phyloP scores from a whole-genome alignment of 2,329 filamentous ascomycete species.

The Coniella vitis region DNA sequence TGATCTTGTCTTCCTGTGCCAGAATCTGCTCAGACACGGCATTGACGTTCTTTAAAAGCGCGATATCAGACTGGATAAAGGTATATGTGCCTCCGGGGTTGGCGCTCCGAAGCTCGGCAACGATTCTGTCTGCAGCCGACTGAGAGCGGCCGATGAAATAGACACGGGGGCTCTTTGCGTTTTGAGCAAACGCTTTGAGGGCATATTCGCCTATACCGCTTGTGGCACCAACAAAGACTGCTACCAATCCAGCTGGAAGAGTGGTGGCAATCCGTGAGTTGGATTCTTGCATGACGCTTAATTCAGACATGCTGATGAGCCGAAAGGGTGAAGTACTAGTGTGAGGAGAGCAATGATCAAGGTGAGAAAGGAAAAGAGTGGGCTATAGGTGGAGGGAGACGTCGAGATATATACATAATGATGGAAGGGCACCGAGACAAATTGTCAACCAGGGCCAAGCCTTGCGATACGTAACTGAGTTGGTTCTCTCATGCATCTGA shows the following conservation, averaged over 20 bases:
- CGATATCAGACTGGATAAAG: constrained; percentile 44
- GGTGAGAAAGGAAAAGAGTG: background rate
- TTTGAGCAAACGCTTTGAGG: constrained; percentile 37
- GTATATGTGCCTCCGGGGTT: constrained; percentile 37
- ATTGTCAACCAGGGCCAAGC: too few relatives aligned
- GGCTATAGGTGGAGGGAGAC: too few relatives aligned
- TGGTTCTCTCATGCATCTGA: too few relatives aligned
- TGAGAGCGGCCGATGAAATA: constrained; percentile 45
- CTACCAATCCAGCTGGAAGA: constrained; percentile 29
- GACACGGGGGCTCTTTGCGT: constrained; percentile 34
- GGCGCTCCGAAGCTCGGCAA: constrained; percentile 29
- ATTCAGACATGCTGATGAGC: background rate
- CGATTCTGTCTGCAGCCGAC: constrained; percentile 29
- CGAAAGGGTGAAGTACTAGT: background rate
- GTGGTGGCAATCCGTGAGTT: constrained; percentile 18
- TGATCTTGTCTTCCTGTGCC: constrained; percentile 35
- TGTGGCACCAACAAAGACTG: constrained; percentile 48
- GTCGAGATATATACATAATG: too few relatives aligned
- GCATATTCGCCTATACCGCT: constrained; percentile 42
- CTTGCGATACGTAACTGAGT: too few relatives aligned
- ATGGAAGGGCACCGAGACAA: too few relatives aligned
- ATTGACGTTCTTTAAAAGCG: constrained; percentile 45
- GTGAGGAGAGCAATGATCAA: background rate
- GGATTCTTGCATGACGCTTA: background rate
- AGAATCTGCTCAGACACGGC: constrained; percentile 38